Evolutionary conservation across 495 filamentous ascomycete species (phyloP), one percentile per base, ranked within the genome.

Genomic region (Penicillium roqueforti): DNA sequence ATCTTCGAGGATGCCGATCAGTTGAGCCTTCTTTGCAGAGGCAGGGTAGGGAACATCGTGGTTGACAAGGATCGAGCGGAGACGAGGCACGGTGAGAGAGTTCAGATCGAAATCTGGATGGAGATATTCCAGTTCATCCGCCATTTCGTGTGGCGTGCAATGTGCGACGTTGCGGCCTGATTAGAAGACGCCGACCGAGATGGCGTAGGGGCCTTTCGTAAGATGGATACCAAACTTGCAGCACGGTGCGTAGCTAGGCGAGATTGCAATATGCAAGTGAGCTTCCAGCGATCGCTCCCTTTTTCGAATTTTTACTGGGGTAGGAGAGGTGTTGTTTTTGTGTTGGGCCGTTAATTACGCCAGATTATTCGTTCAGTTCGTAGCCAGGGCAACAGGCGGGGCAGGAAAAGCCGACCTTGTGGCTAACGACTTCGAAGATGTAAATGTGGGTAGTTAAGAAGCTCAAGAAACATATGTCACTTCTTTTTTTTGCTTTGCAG

Each of bases 1-100:
- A 37, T 88, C 77, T 60, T 87, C 85, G 67, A 98, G 89, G 25
- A 97, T 76, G 4, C 87, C 82, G 50, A 98, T 73, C 37, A 98
- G 84, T 57, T 96, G 85, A 1, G 83, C 70, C 73, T 98, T 98
- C 71, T 97, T 97, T 31, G 87, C 84, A 45, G 91, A 82, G 7
- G 89, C 82, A 1, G 91, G 85, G 70, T 96, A 97, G 11, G 83
- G 61, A 53, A 97, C 76, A 66, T 89, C 86, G 71, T 98, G 86
- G 50, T 83, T 85, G 57, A 97, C 85, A 28, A 98, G 84, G 55
- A 97, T 92, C 19, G 87, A 88, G 41, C 93, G 88, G 51, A 98
- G 80, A 32, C 85, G 84, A 37, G 92, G 89, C 25, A 96, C 83
- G 5, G 89, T 97, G 50, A 97, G 79, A 47, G 82, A 83, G 55